Conservation (phyloP, 305 asterid species). For the Caryopteris hybrid region DNA sequence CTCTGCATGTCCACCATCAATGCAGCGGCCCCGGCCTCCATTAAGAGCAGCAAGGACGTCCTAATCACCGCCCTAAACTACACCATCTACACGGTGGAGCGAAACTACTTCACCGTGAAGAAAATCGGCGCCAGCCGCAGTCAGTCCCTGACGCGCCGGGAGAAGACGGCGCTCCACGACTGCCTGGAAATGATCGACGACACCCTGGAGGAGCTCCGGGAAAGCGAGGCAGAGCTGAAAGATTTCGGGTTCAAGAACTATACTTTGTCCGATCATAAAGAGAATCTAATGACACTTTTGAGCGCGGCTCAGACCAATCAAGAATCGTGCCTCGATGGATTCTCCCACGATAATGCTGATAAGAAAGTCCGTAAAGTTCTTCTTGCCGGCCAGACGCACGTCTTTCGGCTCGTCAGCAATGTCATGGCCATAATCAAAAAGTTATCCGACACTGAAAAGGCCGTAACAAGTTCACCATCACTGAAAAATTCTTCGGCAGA, state of each 20-base stretch:
- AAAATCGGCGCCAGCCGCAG: slow-evolving; percentile 16
- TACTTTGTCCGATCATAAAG: slow-evolving; percentile 29
- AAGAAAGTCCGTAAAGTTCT: slow-evolving; percentile 18
- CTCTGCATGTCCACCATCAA: slow-evolving; percentile 46
- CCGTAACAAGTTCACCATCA: too few species aligned
- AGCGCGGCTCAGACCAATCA: slow-evolving; percentile 69
- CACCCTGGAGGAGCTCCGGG: slow-evolving; percentile 43
- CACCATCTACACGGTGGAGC: slow-evolving; percentile 40
- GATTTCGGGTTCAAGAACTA: slow-evolving; percentile 28
- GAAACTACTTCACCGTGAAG: slow-evolving; percentile 39
- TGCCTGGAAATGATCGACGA: slow-evolving; percentile 44
- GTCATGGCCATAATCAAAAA: slow-evolving; percentile 43
- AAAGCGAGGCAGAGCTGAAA: slow-evolving; percentile 16
- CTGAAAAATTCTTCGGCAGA: not conserved
- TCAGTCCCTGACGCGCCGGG: slow-evolving; percentile 30
- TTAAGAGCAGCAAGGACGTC: slow-evolving; percentile 39
- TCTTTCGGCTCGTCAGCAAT: slow-evolving; percentile 45
- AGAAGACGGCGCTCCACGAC: slow-evolving; percentile 45
- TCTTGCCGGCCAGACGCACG: slow-evolving; percentile 30
- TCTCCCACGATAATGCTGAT: slow-evolving; percentile 43
- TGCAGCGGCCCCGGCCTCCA: slow-evolving; percentile 14
- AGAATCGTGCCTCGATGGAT: slow-evolving; percentile 59
- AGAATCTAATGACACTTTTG: slow-evolving; percentile 23
- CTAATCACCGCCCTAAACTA: slow-evolving; percentile 40
- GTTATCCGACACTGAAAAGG: slow-evolving; percentile 26